phyloP scores from a whole-genome alignment of 2,329 filamentous ascomycete species.

The Sclerotinia trifoliorum region DNA sequence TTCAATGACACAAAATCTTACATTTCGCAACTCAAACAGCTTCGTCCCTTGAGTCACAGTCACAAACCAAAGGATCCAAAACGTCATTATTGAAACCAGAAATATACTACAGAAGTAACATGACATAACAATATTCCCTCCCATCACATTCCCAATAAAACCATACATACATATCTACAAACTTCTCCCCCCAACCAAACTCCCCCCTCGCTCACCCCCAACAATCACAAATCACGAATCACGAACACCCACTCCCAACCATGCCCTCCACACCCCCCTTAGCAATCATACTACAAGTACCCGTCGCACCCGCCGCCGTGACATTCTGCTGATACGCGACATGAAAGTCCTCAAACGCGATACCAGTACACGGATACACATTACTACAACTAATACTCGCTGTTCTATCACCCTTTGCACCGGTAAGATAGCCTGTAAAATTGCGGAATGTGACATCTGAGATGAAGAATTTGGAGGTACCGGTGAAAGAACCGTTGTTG shows the following conservation, averaged over 20 bases:
- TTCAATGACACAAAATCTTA: not conserved
- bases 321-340: conserved; percentile 29
- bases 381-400: conserved; percentile 49
- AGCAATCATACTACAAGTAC: conserved; percentile 37
- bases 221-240: not conserved
- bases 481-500: conserved; percentile 49
- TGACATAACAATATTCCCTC: too few relatives aligned
- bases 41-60: not conserved
- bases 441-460: conserved; percentile 51
- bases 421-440: conserved; percentile 50
- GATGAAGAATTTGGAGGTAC: conserved; percentile 52
- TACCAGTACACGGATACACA: conserved; percentile 51
- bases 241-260: conserved; percentile 35
- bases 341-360: conserved; percentile 46
- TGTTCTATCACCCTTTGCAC: conserved; percentile 38
- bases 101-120: too few relatives aligned
- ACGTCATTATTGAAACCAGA: too few relatives aligned
- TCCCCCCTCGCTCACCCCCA: not conserved
- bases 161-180: not conserved
- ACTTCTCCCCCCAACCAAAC: not conserved
- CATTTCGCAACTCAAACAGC: too few relatives aligned
- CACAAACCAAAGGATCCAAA: not conserved
- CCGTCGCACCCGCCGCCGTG: conserved; percentile 32
- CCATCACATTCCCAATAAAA: too few relatives aligned
- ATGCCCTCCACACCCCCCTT: conserved; percentile 38